These are phyloP conservation scores for Dipteronia dyeriana DNA, from an alignment of 345 rosid genomes.

Conservation along the genomic window DNA sequence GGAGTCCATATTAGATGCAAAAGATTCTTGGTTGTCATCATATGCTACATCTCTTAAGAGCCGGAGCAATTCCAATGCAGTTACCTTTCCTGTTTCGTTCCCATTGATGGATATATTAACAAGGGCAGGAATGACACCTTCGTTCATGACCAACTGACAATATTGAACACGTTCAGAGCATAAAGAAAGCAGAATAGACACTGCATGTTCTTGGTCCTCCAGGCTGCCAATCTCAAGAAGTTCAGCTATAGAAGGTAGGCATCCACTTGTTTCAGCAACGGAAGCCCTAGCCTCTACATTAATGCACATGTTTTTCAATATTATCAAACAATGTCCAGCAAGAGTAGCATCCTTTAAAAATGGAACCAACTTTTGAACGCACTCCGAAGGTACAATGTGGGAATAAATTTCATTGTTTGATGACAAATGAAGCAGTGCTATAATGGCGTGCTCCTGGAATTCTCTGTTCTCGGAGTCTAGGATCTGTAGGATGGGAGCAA, in stretches of 20 bases:
- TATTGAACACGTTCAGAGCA: conserved; percentile 44
- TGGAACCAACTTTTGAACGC: conserved; percentile 56
- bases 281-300: conserved; percentile 55
- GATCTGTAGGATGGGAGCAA: conserved; percentile 46
- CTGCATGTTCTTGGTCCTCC: conserved; percentile 70
- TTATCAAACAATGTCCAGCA: conserved; percentile 43
- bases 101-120: conserved; percentile 57
- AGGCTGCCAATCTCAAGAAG: conserved; percentile 53
- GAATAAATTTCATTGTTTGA: conserved; percentile 45
- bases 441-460: conserved; percentile 54
- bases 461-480: conserved; percentile 41
- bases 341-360: conserved; percentile 47
- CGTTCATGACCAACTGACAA: conserved; percentile 63
- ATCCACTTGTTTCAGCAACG: conserved; percentile 57
- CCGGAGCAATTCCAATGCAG: conserved; percentile 72
- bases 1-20: conserved; percentile 14
- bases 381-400: conserved; percentile 44
- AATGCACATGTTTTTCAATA: conserved; percentile 56
- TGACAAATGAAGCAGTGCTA: conserved; percentile 58
- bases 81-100: conserved; percentile 51
- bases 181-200: conserved; percentile 41
- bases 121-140: conserved; percentile 62
- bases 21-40: conserved; percentile 25
- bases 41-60: conserved; percentile 46
- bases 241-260: conserved; percentile 57